Conservation (phyloP, 352 stramenopile species). For the Blastocystis sp. region DNA sequence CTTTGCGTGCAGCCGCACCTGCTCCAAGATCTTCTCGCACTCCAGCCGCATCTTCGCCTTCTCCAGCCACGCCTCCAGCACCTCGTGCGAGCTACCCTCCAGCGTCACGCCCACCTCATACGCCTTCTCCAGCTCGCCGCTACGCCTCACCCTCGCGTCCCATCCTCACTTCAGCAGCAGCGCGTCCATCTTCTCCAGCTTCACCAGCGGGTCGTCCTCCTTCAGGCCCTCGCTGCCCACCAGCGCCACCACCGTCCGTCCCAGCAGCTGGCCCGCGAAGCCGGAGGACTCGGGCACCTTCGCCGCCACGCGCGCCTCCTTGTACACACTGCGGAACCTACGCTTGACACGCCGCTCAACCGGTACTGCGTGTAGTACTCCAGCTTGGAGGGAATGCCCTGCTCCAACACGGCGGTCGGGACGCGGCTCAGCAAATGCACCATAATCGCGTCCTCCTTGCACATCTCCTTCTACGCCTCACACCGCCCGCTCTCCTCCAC, state of each 20-base stretch:
- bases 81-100: not conserved
- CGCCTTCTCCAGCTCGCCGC: constrained; percentile 25
- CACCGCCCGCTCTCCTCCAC: not conserved
- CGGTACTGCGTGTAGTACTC: constrained; percentile 35
- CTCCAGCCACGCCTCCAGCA: constrained; percentile 2
- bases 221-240: constrained; percentile 33
- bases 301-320: constrained; percentile 33
- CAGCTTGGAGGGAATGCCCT: not conserved
- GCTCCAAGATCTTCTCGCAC: constrained; percentile 30
- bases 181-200: constrained; percentile 17
- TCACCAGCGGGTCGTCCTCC: constrained; percentile 36
- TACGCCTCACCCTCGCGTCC: constrained; percentile 11
- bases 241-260: constrained; percentile 12
- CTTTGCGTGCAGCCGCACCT: constrained; percentile 17
- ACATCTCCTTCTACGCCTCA: constrained; percentile 10
- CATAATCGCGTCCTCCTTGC: constrained; percentile 38
- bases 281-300: constrained; percentile 33
- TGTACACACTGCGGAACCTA: constrained; percentile 14
- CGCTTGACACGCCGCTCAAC: not conserved
- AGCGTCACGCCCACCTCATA: not conserved
- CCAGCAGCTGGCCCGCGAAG: constrained; percentile 45
- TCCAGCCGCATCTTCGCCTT: not conserved
- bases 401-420: not conserved
- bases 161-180: constrained; percentile 12
- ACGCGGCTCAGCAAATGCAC: constrained; percentile 24